phyloP scores from a whole-genome alignment of 306 rosid species.

The Boehmeria nivea region DNA sequence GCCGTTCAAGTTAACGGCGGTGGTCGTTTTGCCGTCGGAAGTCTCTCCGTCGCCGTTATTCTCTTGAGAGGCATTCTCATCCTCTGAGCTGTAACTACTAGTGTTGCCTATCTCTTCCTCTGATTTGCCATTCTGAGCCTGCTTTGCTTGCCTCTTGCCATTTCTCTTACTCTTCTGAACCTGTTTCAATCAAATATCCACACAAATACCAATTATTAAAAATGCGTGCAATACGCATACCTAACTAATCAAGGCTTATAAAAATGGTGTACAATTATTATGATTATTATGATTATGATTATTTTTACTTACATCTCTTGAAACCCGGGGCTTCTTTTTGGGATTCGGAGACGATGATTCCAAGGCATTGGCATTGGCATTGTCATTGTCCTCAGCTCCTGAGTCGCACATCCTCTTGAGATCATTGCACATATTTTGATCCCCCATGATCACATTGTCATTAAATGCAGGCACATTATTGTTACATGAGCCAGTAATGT shows the following conservation, averaged over 20 bases:
- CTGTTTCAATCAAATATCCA: constrained; percentile 22
- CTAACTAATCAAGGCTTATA: too few species aligned
- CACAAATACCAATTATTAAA: constrained; percentile 3
- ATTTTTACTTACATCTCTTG: constrained; percentile 52
- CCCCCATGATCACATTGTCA: constrained; percentile 31
- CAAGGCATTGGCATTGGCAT: constrained; percentile 3
- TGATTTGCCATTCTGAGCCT: constrained; percentile 21
- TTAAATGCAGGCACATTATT: constrained; percentile 23
- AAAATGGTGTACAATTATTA: too few species aligned
- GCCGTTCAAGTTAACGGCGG: constrained; percentile 41
- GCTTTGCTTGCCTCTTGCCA: constrained; percentile 38
- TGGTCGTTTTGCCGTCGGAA: constrained; percentile 36
- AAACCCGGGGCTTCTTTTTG: constrained; percentile 46
- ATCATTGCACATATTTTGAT: constrained; percentile 6
- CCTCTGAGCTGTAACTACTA: constrained; percentile 57
- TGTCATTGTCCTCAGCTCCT: too few species aligned
- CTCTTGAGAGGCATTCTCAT: constrained; percentile 58
- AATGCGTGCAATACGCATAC: too few species aligned
- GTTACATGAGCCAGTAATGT: too few species aligned
- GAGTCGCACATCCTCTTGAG: background rate
- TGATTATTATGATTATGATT: too few species aligned
- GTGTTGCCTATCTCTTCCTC: constrained; percentile 39
- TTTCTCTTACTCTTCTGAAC: constrained; percentile 43
- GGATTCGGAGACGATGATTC: constrained; percentile 30
- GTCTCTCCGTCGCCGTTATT: constrained; percentile 40